These are phyloP conservation scores for Meyerozyma athensensis DNA, from an alignment of 1,139 yeast species.

Conservation along the genomic window DNA sequence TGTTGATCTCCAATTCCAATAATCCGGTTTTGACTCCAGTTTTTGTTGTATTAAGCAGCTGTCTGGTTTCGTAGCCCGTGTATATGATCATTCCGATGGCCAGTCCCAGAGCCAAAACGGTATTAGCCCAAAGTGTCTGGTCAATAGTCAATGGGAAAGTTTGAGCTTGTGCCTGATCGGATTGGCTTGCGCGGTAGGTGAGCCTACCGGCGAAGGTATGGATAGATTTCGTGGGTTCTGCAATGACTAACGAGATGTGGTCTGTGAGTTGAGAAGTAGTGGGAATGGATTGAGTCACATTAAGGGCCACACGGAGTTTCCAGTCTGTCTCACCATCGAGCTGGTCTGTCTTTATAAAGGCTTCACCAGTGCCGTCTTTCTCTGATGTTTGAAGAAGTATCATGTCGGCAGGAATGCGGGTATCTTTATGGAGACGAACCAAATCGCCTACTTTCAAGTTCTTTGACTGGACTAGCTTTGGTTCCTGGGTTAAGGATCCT, in stretches of 20 bases:
- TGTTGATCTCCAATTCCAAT: conserved; percentile 85
- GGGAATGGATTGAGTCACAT: conserved; percentile 59
- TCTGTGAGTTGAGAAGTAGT: conserved; percentile 31
- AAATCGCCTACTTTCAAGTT: conserved; percentile 82
- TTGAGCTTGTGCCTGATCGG: conserved; percentile 32
- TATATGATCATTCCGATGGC: conserved; percentile 84
- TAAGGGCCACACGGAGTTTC: conserved; percentile 81
- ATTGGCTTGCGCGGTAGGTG: conserved; percentile 34
- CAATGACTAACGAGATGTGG: conserved; percentile 54
- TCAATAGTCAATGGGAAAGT: conserved; percentile 74
- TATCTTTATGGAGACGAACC: conserved; percentile 75
- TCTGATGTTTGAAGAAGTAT: conserved; percentile 81
- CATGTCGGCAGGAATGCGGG: conserved; percentile 91
- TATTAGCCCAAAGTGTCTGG: conserved; percentile 96
- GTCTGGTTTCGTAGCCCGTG: conserved; percentile 92
- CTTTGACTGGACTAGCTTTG: conserved; percentile 49
- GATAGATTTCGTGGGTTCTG: conserved; percentile 78
- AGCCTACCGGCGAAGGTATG: conserved; percentile 76
- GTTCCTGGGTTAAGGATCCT: conserved; percentile 23
- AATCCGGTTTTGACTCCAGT: conserved; percentile 90
- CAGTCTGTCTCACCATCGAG: conserved; percentile 99
- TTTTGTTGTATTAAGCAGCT: conserved; percentile 85
- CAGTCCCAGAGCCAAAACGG: conserved; percentile 91
- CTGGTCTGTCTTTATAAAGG: conserved; percentile 94
- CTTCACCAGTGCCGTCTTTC: conserved; percentile 63